Base-by-base conservation (phyloP, 441 rosid species). In the Pelargonium citronellum region DNA sequence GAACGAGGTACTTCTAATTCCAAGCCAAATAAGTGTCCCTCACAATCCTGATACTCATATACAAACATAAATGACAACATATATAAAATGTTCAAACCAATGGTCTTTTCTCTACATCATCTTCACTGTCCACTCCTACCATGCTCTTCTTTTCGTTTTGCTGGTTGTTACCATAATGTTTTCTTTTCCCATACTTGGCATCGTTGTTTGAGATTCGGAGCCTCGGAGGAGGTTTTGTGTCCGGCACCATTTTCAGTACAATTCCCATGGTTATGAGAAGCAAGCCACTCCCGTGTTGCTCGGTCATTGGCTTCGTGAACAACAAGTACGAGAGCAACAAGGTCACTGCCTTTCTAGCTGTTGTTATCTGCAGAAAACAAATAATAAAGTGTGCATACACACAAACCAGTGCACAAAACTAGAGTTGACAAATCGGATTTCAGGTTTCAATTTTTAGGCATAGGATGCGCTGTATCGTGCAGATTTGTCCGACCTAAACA, bases 251-350 rank as follows among this genome's bases (percentile, higher is more conserved):
- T 82, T 91, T 91, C 81, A 89, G 67, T 39, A 85, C 61, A 72
- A 91, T 87, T 61, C 92, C 94, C 96, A 91, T 89, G 43, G 82
- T 64, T 67, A 89, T 87, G 8, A 91, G 89, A 71, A 91, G 78
- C 73, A 91, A 83, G 46, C 94, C 96, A 0, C 87, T 70, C 43
- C 87, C 89, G 30, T 88, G 94, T 63, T 87, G 95, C 79, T 86
- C 96, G 0, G 92, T 87, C 67, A 91, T 72, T 8, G 96, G 96
- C 84, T 91, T 91, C 12, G 96, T 87, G 74, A 91, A 91, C 79
- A 91, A 83, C 88, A 86, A 69, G 76, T 87, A 91, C 4, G 92
- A 91, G 17, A 91, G 82, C 78, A 89, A 73, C 77, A 91, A 70
- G 49, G 92, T 89, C 5, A 91, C 89, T 1, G 89, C 95, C 74